Evolutionary conservation across 495 filamentous ascomycete genomes (phyloP).

Genomic region (Aspergillus cavernicola): DNA sequence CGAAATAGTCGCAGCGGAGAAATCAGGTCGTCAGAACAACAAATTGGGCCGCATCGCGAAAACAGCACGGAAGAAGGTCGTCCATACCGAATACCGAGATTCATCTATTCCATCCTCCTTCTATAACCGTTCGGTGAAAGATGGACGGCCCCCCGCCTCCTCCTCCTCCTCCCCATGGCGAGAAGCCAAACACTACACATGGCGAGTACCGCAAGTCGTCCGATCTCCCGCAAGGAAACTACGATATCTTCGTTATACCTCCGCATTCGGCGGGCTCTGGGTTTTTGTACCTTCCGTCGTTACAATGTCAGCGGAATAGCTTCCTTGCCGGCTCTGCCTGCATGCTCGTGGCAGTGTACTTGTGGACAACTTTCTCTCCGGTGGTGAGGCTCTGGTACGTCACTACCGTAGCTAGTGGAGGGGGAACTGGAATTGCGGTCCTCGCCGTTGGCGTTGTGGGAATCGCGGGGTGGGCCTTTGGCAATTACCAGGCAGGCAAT

Average conservation of each 20-base stretch:
- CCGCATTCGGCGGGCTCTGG: slow-evolving; percentile 87
- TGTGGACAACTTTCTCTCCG: slow-evolving; percentile 67
- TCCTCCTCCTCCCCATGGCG: slow-evolving; percentile 66
- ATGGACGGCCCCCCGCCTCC: slow-evolving; percentile 56
- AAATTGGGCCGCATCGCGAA: not conserved
- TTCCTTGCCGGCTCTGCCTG: slow-evolving; percentile 80
- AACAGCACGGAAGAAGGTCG: not conserved
- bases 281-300: slow-evolving; percentile 89
- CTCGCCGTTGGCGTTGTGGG: slow-evolving; percentile 69
- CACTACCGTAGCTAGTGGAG: slow-evolving; percentile 57
- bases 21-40: not conserved
- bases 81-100: not conserved
- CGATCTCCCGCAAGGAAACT: slow-evolving; percentile 76
- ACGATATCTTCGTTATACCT: slow-evolving; percentile 96
- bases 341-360: slow-evolving; percentile 62
- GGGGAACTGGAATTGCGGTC: slow-evolving; percentile 57
- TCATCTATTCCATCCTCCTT: not conserved
- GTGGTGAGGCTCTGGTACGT: slow-evolving; percentile 64
- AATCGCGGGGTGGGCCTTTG: slow-evolving; percentile 70
- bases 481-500: slow-evolving; percentile 56
- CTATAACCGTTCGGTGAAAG: slow-evolving; percentile 1
- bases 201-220: slow-evolving; percentile 48
- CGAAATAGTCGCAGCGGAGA: slow-evolving; percentile 11
- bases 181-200: slow-evolving; percentile 53
- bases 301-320: slow-evolving; percentile 81